These are phyloP conservation scores for Trametes pubescens DNA, from an alignment of 1,284 basidiomycete genomes.

Conservation along the genomic window DNA sequence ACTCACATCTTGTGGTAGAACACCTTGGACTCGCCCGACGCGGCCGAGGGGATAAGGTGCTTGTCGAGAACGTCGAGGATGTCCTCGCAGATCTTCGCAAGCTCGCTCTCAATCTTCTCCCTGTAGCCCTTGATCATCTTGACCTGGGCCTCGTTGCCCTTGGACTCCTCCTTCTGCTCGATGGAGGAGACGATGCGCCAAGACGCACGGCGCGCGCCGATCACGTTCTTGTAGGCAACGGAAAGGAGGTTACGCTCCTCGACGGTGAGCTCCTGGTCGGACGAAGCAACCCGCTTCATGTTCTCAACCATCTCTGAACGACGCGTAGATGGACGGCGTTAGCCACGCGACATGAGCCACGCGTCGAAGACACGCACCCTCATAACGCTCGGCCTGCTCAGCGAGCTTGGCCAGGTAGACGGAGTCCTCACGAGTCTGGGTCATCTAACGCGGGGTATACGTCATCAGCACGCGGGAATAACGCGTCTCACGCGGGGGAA, in stretches of 20 bases:
- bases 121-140: constrained; percentile 99
- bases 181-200: constrained; percentile 99
- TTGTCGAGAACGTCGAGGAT: constrained; percentile 99
- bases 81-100: constrained; percentile 99
- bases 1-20: constrained; percentile 99
- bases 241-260: constrained; percentile 99
- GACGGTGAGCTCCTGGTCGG: constrained; percentile 97
- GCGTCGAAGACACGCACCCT: constrained; percentile 66
- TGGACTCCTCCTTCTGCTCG: constrained; percentile 99
- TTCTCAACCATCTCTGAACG: constrained; percentile 95
- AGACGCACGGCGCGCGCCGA: constrained; percentile 97
- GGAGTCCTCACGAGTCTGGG: constrained; percentile 92
- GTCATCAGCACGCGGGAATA: constrained; percentile 37
- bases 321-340: constrained; percentile 27
- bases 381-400: constrained; percentile 98
- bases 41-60: constrained; percentile 98
- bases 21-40: constrained; percentile 98
- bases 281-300: constrained; percentile 98
- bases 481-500: constrained; percentile 41
- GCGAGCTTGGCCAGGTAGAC: constrained; percentile 99
- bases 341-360: constrained; percentile 25
- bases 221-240: constrained; percentile 99
- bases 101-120: constrained; percentile 98
- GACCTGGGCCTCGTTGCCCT: constrained; percentile 98
- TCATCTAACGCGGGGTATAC: constrained; percentile 60